Evolutionary conservation across 2,329 filamentous ascomycete species (phyloP), one percentile per base, ranked within the genome.

Genomic region (Sclerotiophoma versabilis): DNA sequence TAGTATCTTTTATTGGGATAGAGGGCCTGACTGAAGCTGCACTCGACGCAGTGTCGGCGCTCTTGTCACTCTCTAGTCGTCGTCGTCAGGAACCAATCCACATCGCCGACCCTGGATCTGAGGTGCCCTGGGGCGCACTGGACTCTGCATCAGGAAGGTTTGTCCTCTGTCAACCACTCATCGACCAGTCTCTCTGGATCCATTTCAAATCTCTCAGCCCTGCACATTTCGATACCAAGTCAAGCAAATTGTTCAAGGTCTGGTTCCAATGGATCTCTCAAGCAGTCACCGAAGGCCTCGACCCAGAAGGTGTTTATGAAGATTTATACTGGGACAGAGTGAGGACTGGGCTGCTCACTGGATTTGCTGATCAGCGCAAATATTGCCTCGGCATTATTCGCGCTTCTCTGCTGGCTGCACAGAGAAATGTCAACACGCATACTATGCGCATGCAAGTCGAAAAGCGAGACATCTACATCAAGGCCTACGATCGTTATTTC

Each of bases 301-400:
- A 64, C 2, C 48, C 63, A 8, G 41, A 64, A n/a, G 68, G 62
- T 5, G 20, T 76, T 3, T 54, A 65, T 14, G 50, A 69, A 6
- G 64, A 70, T 20, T 23, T 65, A 1, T 81, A 81, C 49, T 81
- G 79, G 79, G 47, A 59, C 3, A 62, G 65, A 15, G 49, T 81
- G 1, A 70, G 72, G 14, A 44, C 56, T 5, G 78, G 77, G 2
- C 63, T 81, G 10, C 60, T 75, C n/a, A 57, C 64, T 17, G 79
- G 79, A 7, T 77, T 77, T 50, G 71, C 71, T 5, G 79, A 81
- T 59, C 73, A 78, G 49, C 75, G 78, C 11, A 81, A 81, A 50
- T 75, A 75, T 47, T 78, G 76, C 57, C 73, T 81, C 5, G 75
- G 74, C 2, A 80, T 81, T 14, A 64, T 81, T 38, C 71, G 70